Base-by-base conservation (phyloP, 169 alveolate genomes). In the Cryptosporidium parvum region DNA sequence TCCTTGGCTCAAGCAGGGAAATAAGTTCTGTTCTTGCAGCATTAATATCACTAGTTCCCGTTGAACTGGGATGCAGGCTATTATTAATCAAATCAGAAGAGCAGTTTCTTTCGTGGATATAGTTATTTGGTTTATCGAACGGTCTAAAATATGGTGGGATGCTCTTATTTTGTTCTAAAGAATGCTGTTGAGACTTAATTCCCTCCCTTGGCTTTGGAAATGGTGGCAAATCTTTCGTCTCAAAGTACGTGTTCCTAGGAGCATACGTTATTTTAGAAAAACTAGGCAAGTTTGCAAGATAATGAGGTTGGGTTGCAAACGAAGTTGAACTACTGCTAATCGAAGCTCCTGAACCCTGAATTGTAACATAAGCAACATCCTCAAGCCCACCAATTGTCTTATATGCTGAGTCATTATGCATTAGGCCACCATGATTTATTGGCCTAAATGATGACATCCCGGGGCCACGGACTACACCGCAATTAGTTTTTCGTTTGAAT, bases 101-200 rank as follows among this genome's bases (percentile, higher is more conserved):
- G 33, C n/a, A 56, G 12, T 65, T 37, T 31, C 29, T 33, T 37
- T n/a, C 51, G 33, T 31, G 16, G 72, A 33, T 7, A 26, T 1
- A 26, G 12, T 37, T 65, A 0, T 0, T 37, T 37, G 72, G 72
- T 65, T 33, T 65, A n/a, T 65, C 89, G 65, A 80, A 80, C 14
- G 89, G 89, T 65, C 89, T 80, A 65, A 80, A 80, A 37, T 62
- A 80, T n/a, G 89, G 89, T 37, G 89, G 89, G 31, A 80, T 80
- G 39, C 75, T 45, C 42, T 65, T 80, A n/a, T 65, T 80, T 44
- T 80, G 69, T 2, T 61, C 59, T 44, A 26, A 12, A 8, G 39
- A 37, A 23, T 39, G n/a, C 10, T 42, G 89, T 0, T 62, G 48
- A 31, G 51, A 62, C 23, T 62, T 61, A 0, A 65, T n/a, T 61